phyloP scores from a whole-genome alignment of 2,329 filamentous ascomycete genomes.

The Gnomoniopsis sp. region DNA sequence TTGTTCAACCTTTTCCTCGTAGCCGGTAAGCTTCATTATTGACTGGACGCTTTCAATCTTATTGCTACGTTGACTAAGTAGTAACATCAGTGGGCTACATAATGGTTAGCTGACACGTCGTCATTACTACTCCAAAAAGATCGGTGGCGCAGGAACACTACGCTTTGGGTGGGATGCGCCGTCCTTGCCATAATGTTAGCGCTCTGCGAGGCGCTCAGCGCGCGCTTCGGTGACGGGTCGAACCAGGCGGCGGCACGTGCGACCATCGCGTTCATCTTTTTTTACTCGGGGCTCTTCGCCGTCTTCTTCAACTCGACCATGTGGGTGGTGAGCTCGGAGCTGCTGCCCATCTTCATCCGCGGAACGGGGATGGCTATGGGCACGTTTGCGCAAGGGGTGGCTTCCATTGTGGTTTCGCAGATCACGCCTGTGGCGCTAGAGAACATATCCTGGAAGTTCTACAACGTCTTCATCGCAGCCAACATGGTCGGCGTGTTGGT shows the following conservation, averaged over 20 bases:
- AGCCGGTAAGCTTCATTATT: background rate
- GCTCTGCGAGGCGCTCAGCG: conserved; percentile 23
- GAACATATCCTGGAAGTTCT: conserved; percentile 28
- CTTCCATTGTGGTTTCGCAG: conserved; percentile 29
- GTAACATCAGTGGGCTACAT: no score
- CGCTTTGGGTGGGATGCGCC: conserved; percentile 18
- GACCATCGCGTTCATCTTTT: conserved; percentile 30
- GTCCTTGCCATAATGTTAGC: conserved; percentile 19
- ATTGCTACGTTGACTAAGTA: no score
- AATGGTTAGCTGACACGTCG: no score
- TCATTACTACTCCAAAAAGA: no score
- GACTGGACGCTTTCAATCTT: no score
- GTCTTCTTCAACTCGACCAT: conserved; percentile 32
- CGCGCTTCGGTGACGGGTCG: conserved; percentile 16
- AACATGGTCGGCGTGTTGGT: conserved; percentile 28
- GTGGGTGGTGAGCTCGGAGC: conserved; percentile 31
- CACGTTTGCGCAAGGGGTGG: conserved; percentile 27
- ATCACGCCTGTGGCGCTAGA: conserved; percentile 27
- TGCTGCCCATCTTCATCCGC: conserved; percentile 50
- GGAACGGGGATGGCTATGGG: conserved; percentile 57
- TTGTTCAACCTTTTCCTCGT: conserved; percentile 27
- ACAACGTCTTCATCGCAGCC: conserved; percentile 31
- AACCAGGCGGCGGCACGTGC: conserved; percentile 23
- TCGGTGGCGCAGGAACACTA: conserved; percentile 1
- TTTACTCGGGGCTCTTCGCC: conserved; percentile 27